Conservation (phyloP, 441 rosid species). For the Cnidoscolus chayamansa region DNA sequence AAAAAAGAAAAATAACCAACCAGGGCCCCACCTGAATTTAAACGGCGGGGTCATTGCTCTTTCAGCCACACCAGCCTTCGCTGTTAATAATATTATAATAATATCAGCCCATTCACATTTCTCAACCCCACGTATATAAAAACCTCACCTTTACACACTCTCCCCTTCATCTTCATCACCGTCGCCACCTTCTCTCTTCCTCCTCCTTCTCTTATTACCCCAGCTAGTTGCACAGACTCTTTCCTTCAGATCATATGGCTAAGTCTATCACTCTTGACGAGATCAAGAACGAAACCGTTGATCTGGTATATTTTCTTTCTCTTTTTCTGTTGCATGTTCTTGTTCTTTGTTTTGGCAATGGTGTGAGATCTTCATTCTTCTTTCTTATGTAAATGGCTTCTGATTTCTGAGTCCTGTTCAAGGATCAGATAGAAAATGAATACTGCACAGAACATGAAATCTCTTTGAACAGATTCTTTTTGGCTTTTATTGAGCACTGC, state of each 20-base stretch:
- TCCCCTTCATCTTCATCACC: not conserved
- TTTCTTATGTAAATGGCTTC: too few relatives aligned
- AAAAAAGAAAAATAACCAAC: too few relatives aligned
- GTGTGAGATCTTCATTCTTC: too few relatives aligned
- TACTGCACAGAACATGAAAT: not conserved
- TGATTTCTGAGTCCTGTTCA: slow-evolving; percentile 11
- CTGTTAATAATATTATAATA: too few relatives aligned
- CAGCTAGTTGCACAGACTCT: too few relatives aligned
- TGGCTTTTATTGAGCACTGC: not conserved
- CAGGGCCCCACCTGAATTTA: not conserved
- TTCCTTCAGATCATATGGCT: slow-evolving; percentile 13
- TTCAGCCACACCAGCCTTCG: too few relatives aligned
- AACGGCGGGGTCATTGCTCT: too few relatives aligned
- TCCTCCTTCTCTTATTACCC: too few relatives aligned
- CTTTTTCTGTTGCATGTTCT: not conserved
- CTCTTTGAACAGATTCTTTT: not conserved
- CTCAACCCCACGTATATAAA: slow-evolving; percentile 17
- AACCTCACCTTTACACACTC: too few relatives aligned
- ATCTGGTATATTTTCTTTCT: slow-evolving; percentile 39
- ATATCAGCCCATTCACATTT: not conserved
- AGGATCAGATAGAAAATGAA: too few relatives aligned
- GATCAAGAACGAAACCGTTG: slow-evolving; percentile 60
- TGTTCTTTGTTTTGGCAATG: not conserved
- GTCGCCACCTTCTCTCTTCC: not conserved
- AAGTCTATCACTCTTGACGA: slow-evolving; percentile 41